A percentile compares a stretch with the other conserved stretches of the same genome.
Conservation (phyloP, 257 asterid genomes). For the Solanum neorickii region DNA sequence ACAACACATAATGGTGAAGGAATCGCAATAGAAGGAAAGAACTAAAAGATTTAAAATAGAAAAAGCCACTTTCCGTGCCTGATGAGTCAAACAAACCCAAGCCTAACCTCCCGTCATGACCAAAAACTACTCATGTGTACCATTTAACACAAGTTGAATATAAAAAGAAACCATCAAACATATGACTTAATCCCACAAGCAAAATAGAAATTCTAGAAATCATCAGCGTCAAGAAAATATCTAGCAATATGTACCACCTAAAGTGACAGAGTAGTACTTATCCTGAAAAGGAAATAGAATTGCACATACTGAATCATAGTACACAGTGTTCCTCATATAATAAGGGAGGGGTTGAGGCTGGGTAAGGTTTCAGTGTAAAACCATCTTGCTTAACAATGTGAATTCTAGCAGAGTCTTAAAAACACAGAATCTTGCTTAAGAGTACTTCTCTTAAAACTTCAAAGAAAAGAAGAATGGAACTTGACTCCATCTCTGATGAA, state of each 20-base stretch:
- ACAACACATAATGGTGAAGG: not conserved
- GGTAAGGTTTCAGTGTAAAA: not conserved
- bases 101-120: not conserved
- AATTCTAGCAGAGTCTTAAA: not conserved
- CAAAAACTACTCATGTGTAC: not conserved
- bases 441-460: not conserved
- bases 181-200: not conserved
- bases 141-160: not conserved
- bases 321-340: not conserved
- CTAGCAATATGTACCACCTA: not conserved
- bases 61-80: not conserved
- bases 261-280: not conserved
- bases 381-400: not conserved
- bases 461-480: not conserved
- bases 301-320: not conserved
- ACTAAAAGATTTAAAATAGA: not conserved
- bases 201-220: not conserved
- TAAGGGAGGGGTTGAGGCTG: not conserved
- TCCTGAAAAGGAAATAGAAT: not conserved
- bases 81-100: not conserved
- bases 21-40: not conserved
- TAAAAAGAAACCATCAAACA: not conserved
- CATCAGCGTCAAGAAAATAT: not conserved
- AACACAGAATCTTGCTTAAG: not conserved
- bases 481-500: not conserved